Conservation (phyloP, 2,329 filamentous ascomycete species). For the Curvularia verruculosa region DNA sequence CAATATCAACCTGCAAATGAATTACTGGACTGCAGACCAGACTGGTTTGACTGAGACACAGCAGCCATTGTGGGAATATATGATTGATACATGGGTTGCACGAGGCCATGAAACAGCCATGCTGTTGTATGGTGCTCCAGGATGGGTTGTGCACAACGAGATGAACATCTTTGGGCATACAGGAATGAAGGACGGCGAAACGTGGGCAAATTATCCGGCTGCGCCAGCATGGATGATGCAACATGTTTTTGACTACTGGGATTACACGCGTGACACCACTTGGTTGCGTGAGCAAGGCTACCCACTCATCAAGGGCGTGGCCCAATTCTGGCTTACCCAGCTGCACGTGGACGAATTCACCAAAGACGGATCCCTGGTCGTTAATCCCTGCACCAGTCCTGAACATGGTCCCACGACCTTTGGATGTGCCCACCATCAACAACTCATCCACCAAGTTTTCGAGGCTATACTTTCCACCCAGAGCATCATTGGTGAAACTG, state of each 20-base stretch:
- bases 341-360: conserved; percentile 59
- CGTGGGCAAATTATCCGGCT: conserved; percentile 54
- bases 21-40: conserved; percentile 63
- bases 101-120: conserved; percentile 60
- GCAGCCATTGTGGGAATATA: conserved; percentile 59
- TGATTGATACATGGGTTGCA: conserved; percentile 60
- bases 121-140: conserved; percentile 60
- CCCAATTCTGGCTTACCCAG: conserved; percentile 63
- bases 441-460: conserved; percentile 55
- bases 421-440: conserved; percentile 61
- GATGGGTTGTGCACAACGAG: conserved; percentile 64
- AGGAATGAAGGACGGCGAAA: conserved; percentile 55
- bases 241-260: conserved; percentile 64
- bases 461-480: conserved; percentile 34
- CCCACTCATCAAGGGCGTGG: conserved; percentile 60
- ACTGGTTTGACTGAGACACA: conserved; percentile 58
- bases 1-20: conserved; percentile 68
- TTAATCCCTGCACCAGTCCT: conserved; percentile 65
- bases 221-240: conserved; percentile 66
- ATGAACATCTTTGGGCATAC: conserved; percentile 66
- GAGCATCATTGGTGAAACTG: conserved; percentile 25
- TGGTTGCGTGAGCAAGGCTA: conserved; percentile 59
- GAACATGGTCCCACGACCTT: conserved; percentile 61
- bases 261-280: conserved; percentile 56
- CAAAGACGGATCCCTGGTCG: conserved; percentile 60